Base-by-base conservation (phyloP, 805 yeast species). In the Myxozyma monticola region DNA sequence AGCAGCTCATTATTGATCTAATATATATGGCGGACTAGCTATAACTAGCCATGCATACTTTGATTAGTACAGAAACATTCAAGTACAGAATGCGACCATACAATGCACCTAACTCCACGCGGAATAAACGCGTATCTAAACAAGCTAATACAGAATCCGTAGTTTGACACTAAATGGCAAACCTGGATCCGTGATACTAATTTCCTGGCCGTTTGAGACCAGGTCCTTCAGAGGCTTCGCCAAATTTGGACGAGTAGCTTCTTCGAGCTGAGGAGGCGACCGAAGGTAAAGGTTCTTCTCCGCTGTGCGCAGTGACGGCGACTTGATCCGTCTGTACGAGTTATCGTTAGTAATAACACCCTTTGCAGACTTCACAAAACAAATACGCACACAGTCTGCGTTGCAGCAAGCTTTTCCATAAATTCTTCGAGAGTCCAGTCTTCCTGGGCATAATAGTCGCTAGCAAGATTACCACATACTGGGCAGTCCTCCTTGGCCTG, bases 401-500 rank as follows among this genome's bases (percentile, higher is more conserved):
- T 49, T 14, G 59, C 59, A 15, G 60, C 63, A 24, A 79, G 62
- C 20, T 66, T 62, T 9, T 73, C 76, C 8, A 81, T 69, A 44
- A 80, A 70, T 14, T 70, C 72, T 15, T 65, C 68, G 42, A 77
- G 63, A 2, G 76, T 68, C 61, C 67, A 61, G 6, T 48, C 45
- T 3, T 49, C 47, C 2, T 56, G 36, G 2, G 62, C 54, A 1
- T 34, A 36, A 8, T 67, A 35, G 3, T 58, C 56, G 6, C 43
- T 48, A 5, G 62, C 62, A 10, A 60, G 53, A 17, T 57, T 60
- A 1, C 93, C 90, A 68, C 98, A 91, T 0, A 88, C 91, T 0
- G 84, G 76, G 65, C 98, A 91, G 50, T 78, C 78, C 0, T 72
- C 71, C 43, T 79, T 73, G 55, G 77, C 76, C 37, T 81, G 76